Conservation (phyloP, 106 monocot genomes). For the Phalaenopsis equestris region DNA sequence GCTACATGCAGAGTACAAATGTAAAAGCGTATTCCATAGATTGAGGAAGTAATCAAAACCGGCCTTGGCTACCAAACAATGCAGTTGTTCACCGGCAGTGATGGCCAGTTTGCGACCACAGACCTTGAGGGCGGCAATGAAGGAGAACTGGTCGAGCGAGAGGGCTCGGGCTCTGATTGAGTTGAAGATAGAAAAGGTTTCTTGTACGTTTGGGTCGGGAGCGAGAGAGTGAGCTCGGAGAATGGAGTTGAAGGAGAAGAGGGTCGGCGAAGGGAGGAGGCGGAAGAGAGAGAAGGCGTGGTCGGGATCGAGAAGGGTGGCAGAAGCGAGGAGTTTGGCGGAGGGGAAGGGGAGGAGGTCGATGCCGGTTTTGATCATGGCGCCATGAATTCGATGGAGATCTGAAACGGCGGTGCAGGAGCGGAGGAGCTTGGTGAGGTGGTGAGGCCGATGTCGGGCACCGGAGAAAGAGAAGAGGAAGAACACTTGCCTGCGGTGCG, state of each 20-base stretch:
- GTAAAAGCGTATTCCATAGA: slow-evolving; percentile 33
- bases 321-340: slow-evolving; percentile 39
- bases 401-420: slow-evolving; percentile 13
- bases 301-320: slow-evolving; percentile 13
- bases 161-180: slow-evolving; percentile 11
- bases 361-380: slow-evolving; percentile 32
- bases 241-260: slow-evolving; percentile 36
- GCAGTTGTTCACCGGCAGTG: slow-evolving; percentile 18
- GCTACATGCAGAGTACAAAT: slow-evolving; percentile 24
- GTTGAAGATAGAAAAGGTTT: slow-evolving; percentile 22
- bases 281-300: slow-evolving; percentile 34
- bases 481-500: not conserved
- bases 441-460: not conserved
- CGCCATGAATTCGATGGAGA: slow-evolving; percentile 29
- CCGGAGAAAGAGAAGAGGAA: not conserved
- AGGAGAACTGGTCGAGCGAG: slow-evolving; percentile 47
- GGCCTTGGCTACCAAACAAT: slow-evolving; percentile 10
- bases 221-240: slow-evolving; percentile 20
- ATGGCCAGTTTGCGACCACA: slow-evolving; percentile 13
- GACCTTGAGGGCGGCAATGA: slow-evolving; percentile 37
- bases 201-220: not conserved
- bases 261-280: slow-evolving; percentile 15
- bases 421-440: slow-evolving; percentile 5
- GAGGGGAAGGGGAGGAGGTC: slow-evolving; percentile 20
- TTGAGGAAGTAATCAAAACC: slow-evolving; percentile 22